Evolutionary conservation across 495 filamentous ascomycete species (phyloP).

Genomic region (Tuber indicum): DNA sequence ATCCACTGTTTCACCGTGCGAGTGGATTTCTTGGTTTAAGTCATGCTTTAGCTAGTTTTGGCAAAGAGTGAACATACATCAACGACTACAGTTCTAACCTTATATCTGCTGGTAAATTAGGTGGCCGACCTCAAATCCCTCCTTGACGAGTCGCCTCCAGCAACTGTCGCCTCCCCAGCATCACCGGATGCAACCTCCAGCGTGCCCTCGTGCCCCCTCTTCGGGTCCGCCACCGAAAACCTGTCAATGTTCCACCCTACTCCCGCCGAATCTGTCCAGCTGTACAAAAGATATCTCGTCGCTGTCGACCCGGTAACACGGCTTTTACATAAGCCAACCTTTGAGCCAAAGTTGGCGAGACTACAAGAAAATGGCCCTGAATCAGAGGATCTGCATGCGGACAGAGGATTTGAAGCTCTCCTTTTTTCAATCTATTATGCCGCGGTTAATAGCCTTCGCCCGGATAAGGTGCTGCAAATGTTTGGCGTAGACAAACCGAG

Average conservation of each 20-base stretch:
- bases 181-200: not conserved
- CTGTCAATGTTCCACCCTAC: slow-evolving; percentile 20
- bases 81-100: not conserved
- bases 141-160: slow-evolving; percentile 11
- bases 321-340: slow-evolving; percentile 59
- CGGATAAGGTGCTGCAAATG: slow-evolving; percentile 48
- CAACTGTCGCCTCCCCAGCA: not conserved
- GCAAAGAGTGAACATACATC: not conserved
- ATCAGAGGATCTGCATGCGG: slow-evolving; percentile 52
- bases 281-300: slow-evolving; percentile 63
- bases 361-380: slow-evolving; percentile 17
- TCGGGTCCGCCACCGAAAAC: slow-evolving; percentile 11
- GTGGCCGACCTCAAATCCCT: slow-evolving; percentile 25
- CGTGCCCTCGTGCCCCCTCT: slow-evolving; percentile 19
- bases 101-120: slow-evolving; percentile 9
- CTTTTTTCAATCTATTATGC: slow-evolving; percentile 76
- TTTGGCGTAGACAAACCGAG: slow-evolving; percentile 53
- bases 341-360: slow-evolving; percentile 34
- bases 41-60: not conserved
- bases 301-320: slow-evolving; percentile 69
- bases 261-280: slow-evolving; percentile 24
- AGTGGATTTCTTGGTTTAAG: not conserved
- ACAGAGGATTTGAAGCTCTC: slow-evolving; percentile 55
- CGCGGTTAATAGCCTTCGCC: slow-evolving; percentile 57
- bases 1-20: not conserved